Evolutionary conservation across 2,329 filamentous ascomycete species (phyloP).

Genomic region (Didymella glomerata): DNA sequence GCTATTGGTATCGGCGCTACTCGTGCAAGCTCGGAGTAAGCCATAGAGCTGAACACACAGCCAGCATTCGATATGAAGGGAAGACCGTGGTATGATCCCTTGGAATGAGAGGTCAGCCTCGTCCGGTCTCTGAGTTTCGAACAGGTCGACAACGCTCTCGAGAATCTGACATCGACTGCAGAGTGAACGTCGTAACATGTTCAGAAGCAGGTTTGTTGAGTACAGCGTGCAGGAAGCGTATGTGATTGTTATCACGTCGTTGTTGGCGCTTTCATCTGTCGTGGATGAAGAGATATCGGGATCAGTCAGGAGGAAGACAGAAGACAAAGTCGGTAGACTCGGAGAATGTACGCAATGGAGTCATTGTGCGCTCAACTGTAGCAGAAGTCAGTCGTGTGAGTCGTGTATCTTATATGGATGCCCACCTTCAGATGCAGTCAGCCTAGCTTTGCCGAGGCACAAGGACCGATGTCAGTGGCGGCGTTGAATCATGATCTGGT

Average conservation of each 20-base stretch:
- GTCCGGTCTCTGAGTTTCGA: not conserved
- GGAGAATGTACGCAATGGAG: not conserved
- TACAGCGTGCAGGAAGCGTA: too few relatives aligned
- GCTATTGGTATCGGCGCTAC: not conserved
- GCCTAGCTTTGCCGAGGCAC: constrained; percentile 3
- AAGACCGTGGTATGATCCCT: not conserved
- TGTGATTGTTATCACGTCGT: not conserved
- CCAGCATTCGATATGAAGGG: not conserved
- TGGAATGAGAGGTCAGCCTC: not conserved
- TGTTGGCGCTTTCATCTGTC: too few relatives aligned
- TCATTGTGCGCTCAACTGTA: not conserved
- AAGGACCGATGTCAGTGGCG: constrained; percentile 6
- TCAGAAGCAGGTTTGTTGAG: too few relatives aligned
- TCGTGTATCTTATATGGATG: not conserved
- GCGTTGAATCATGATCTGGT: not conserved
- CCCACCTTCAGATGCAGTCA: not conserved
- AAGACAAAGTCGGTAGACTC: constrained; percentile 1
- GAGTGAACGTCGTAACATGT: too few relatives aligned
- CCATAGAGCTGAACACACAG: not conserved
- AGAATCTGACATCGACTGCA: too few relatives aligned
- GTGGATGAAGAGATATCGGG: too few relatives aligned
- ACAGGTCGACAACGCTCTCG: too few relatives aligned
- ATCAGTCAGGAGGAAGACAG: not conserved
- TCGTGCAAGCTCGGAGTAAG: not conserved
- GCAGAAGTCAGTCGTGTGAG: not conserved